Base-by-base conservation (phyloP, 371 early-diverging fungal genomes). In the Mortierella sp. region DNA sequence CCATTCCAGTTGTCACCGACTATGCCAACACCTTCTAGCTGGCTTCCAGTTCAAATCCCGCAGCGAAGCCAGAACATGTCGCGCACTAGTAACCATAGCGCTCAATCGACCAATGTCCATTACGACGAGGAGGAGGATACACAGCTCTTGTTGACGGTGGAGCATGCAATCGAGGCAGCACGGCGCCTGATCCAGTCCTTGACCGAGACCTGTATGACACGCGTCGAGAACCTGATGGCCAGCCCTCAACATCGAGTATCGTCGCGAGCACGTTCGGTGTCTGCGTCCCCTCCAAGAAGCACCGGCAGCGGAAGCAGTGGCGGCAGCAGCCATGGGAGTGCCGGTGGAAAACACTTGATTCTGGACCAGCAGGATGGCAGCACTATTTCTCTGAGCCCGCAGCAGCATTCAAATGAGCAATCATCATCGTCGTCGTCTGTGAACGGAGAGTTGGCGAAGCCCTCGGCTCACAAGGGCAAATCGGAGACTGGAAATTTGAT, bases 51-150 rank as follows among this genome's bases (percentile, higher is more conserved):
- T 2, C 73, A 77, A 39, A 65, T 74, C 26, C 82, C 82, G 6
- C 82, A 82, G 14, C 70, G 82, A n/a, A 74, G 74, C 31, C 82
- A 82, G 41, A 82, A 82, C 34, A 71, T 81, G 77, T 81, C 82
- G 0, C 82, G 82, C 14, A 29, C 82, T 9, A 78, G 78, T 63
- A 82, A 74, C 45, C 82, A 77, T n/a, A 78, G 78, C 37, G 43
- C 71, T 26, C 78, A 74, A 22, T 77, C 77, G 24, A 64, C 74
- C 16, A 73, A 73, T 31, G 16, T 64, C n/a, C 71, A 73, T 7
- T 71, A 67, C 9, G 82, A 82, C 22, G 82, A 82, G 0, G 82
- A 82, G 4, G 82, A 78, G 19, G 82, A 82, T 58, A 29, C 64
- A 1, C 82, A 77, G 44, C 52, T 82, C 4, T 40, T 82, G 37